Base-by-base conservation (phyloP, 768 basidiomycete species). In the Collybiopsis luxurians region DNA sequence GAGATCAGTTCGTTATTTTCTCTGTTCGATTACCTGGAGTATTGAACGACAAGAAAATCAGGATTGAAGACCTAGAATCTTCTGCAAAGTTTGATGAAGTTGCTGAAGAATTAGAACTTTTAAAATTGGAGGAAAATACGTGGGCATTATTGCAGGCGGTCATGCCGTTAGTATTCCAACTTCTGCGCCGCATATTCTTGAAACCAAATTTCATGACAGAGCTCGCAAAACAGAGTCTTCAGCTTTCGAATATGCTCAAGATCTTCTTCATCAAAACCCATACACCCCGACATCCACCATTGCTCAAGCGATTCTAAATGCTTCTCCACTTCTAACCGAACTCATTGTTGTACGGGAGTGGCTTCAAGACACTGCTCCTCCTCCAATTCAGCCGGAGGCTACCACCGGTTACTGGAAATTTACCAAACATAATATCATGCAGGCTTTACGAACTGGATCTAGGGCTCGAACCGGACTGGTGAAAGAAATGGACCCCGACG, bases 341-440 rank as follows among this genome's bases (percentile, higher is more conserved):
- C 89, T 93, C 54, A 77, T 90, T 45, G 84, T 89, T 43, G 85
- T 93, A 7, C 83, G 89, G n/a, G 90, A 93, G 68, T 95, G 92
- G 92, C 77, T 93, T 1, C 89, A 92, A 59, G 89, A 91, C 40
- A 87, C 82, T 0, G 88, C 90, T 0, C 81, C 84, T 0, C 56
- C 76, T n/a, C 80, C 82, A 0, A 69, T 75, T 28, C 76, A 79
- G 42, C 86, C 87, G 1, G 92, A 90, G 63, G 86, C 87, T 21
- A 87, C 85, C 4, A 87, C 84, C 0, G 91, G 89, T 2, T 95
- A 94, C 71, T 89, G 87, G 84, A 85, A 83, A 56, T 91, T 92
- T 66, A 95, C 92, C 34, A 87, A 88, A 59, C 80, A 88, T 63
- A 82, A 75, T 26, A 74, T 91, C 5, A 79, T 89, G 79, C 89